A percentile compares a stretch with the other conserved stretches of the same genome.
phyloP scores from a whole-genome alignment of 306 rosid species.

The Calophaca sinica region DNA sequence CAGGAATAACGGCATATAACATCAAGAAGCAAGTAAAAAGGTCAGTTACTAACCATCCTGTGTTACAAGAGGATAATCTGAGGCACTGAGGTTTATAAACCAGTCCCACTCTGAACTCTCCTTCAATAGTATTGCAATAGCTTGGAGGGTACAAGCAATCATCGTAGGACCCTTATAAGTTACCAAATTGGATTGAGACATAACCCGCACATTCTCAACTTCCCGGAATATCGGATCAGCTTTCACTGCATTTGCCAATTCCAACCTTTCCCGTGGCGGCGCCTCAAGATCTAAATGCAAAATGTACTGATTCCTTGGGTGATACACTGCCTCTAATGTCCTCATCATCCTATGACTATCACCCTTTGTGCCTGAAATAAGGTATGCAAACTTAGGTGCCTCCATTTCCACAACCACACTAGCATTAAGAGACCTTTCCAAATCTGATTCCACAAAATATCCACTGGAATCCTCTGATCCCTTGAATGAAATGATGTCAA shows the following conservation, averaged over 20 bases:
- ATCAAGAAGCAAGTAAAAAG: conserved; percentile 36
- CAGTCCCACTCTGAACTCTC: conserved; percentile 81
- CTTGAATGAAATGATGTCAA: conserved; percentile 60
- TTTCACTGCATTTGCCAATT: conserved; percentile 79
- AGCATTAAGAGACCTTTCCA: conserved; percentile 52
- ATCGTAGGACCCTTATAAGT: conserved; percentile 98
- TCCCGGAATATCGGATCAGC: conserved; percentile 79
- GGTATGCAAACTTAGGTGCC: conserved; percentile 89
- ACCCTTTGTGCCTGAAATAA: conserved; percentile 95
- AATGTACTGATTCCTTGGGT: conserved; percentile 90
- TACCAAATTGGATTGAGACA: conserved; percentile 89
- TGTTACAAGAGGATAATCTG: conserved; percentile 96
- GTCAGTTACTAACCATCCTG: conserved; percentile 82
- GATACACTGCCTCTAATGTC: conserved; percentile 91
- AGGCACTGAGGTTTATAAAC: conserved; percentile 97
- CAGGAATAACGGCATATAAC: conserved; percentile 19
- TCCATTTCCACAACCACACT: conserved; percentile 43
- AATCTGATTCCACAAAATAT: conserved; percentile 76
- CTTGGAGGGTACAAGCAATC: conserved; percentile 99
- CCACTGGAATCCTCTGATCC: conserved; percentile 66
- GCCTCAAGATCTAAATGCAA: conserved; percentile 99
- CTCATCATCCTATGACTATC: conserved; percentile 96
- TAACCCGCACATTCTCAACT: conserved; percentile 89
- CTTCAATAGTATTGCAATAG: conserved; percentile 85
- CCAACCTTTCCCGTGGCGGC: conserved; percentile 96